Evolutionary conservation across 202 grass and related monocot species (phyloP).

Genomic region (Eragrostis tef): DNA sequence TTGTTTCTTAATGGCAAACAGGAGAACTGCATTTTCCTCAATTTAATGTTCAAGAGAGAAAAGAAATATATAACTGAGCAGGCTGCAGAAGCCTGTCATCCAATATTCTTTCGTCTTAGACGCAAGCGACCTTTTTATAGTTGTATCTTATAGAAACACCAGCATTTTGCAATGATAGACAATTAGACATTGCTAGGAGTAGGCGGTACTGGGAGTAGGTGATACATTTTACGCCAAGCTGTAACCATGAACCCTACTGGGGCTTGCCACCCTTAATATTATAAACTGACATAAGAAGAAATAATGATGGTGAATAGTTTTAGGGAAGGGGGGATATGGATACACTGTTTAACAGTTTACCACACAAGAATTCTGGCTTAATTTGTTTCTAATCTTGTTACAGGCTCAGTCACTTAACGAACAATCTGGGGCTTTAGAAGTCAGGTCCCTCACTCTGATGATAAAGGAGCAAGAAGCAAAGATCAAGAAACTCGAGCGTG

Average conservation of each 20-base stretch:
- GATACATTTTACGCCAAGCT: constrained; percentile 22
- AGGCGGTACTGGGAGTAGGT: background rate
- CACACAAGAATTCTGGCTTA: constrained; percentile 10
- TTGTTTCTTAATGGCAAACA: background rate
- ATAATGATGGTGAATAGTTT: constrained; percentile 26
- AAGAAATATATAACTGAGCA: background rate
- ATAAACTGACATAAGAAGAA: too few species aligned
- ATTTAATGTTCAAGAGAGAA: background rate
- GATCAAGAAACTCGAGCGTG: constrained; percentile 68
- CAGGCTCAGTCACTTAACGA: constrained; percentile 76
- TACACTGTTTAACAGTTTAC: constrained; percentile 24
- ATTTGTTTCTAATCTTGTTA: constrained; percentile 50
- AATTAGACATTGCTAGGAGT: background rate
- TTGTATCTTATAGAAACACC: background rate
- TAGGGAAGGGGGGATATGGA: background rate
- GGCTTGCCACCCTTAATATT: background rate
- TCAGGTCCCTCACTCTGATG: constrained; percentile 60
- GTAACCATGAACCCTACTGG: constrained; percentile 14
- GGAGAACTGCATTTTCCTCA: background rate
- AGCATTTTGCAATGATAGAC: background rate
- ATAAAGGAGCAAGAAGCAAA: constrained; percentile 90
- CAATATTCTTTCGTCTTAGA: constrained; percentile 18
- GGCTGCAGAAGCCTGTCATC: constrained; percentile 8
- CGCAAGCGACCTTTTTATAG: background rate
- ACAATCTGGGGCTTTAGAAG: constrained; percentile 78